phyloP scores from a whole-genome alignment of 371 early-diverging fungal genomes.

The Capillidium heterosporum region DNA sequence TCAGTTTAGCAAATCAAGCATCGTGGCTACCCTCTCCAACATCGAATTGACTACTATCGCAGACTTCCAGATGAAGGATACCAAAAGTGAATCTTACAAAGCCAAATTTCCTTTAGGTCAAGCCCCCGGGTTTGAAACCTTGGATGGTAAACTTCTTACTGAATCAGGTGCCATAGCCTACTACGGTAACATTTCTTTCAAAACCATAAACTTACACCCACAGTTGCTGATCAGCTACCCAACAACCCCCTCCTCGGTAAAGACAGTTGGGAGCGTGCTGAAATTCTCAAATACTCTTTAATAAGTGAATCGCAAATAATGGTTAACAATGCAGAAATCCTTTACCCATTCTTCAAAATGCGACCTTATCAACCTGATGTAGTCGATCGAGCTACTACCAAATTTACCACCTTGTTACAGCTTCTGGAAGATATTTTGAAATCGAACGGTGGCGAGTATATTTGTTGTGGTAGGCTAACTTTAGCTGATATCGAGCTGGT shows the following conservation, averaged over 20 bases:
- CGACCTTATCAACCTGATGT: constrained; percentile 47
- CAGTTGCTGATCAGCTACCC: constrained; percentile 38
- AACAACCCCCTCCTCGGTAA: constrained; percentile 41
- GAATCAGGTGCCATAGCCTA: constrained; percentile 78
- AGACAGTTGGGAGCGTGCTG: constrained; percentile 46
- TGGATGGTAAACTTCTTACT: constrained; percentile 36
- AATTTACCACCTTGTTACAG: constrained; percentile 42
- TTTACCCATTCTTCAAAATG: constrained; percentile 35
- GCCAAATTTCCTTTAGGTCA: constrained; percentile 41
- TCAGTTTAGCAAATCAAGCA: too few species aligned
- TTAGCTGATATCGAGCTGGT: constrained; percentile 51
- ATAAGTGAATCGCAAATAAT: constrained; percentile 34
- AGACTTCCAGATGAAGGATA: too few species aligned
- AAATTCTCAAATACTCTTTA: constrained; percentile 59
- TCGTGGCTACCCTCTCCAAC: too few species aligned
- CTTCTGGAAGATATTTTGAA: constrained; percentile 50
- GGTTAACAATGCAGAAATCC: neutral
- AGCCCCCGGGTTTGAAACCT: constrained; percentile 55
- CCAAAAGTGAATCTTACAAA: constrained; percentile 42
- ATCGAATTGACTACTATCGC: too few species aligned
- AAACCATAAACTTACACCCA: neutral
- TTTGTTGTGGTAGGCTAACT: constrained; percentile 39
- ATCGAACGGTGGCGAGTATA: constrained; percentile 66
- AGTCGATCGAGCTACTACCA: constrained; percentile 41
- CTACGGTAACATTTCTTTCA: constrained; percentile 36